Evolutionary conservation across 192 early-diverging fungal species (phyloP).

Genomic region (Dissophora globulifera): DNA sequence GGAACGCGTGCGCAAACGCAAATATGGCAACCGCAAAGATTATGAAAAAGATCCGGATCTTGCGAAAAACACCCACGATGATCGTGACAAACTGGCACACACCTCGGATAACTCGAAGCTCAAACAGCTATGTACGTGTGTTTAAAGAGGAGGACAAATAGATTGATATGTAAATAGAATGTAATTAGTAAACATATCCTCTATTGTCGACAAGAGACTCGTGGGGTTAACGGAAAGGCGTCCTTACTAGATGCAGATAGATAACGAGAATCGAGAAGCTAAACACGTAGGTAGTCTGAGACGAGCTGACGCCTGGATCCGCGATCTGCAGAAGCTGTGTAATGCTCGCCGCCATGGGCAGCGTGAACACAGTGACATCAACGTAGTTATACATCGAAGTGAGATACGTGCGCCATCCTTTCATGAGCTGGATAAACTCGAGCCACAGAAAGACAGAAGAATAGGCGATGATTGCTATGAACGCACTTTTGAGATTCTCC

Average conservation of each 20-base stretch:
- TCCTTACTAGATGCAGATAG: slow-evolving; percentile 5
- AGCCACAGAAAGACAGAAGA: background rate
- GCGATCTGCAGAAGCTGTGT: too few relatives aligned
- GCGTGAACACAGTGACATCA: background rate
- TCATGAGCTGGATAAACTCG: background rate
- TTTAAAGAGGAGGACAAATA: background rate
- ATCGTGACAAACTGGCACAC: slow-evolving; percentile 22
- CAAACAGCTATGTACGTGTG: too few relatives aligned
- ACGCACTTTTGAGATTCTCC: background rate
- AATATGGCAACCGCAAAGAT: slow-evolving; percentile 3
- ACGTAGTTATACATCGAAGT: slow-evolving; percentile 3
- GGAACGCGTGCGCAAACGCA: slow-evolving; percentile 15
- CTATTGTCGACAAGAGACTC: too few relatives aligned
- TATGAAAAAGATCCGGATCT: slow-evolving; percentile 27
- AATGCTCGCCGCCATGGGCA: background rate
- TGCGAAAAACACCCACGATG: background rate
- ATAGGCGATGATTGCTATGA: background rate
- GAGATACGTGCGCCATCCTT: background rate
- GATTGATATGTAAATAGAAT: too few relatives aligned
- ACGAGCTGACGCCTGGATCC: too few relatives aligned
- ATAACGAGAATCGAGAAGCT: slow-evolving; percentile 3
- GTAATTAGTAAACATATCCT: too few relatives aligned
- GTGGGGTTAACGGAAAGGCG: too few relatives aligned
- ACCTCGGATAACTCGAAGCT: background rate
- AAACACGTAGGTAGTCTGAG: background rate